Percentiles rank a stretch among this genome's conserved stretches.
phyloP scores from a whole-genome alignment of 169 alveolate genomes.

The Pseudocohnilembus persalinus region DNA sequence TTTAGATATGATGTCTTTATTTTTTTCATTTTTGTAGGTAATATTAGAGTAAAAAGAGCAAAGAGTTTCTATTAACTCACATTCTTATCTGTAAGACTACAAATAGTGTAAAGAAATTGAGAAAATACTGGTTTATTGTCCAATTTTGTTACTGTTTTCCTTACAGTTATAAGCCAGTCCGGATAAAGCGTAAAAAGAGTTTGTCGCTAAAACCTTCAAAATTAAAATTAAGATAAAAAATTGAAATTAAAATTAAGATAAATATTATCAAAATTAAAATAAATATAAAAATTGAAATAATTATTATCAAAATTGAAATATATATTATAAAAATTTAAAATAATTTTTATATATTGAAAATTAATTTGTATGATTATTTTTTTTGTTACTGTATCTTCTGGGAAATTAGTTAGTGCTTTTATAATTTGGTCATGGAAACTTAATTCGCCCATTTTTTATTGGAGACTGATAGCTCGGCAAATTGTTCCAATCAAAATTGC shows the following conservation, averaged over 20 bases:
- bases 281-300: no score
- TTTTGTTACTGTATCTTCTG: background rate
- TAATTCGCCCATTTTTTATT: background rate
- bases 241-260: no score
- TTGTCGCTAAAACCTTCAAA: constrained; percentile 7
- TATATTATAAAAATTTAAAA: no score
- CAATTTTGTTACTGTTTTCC: background rate
- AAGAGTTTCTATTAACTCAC: constrained; percentile 12
- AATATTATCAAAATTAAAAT: no score
- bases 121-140: constrained; percentile 5
- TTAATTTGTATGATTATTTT: no score
- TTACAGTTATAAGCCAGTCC: constrained; percentile 16
- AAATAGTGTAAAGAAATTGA: background rate
- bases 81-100: background rate
- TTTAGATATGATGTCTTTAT: background rate
- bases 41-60: constrained; percentile 11
- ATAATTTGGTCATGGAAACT: background rate
- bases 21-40: constrained; percentile 6
- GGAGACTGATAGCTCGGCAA: background rate
- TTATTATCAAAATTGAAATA: no score
- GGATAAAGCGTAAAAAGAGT: constrained; percentile 14
- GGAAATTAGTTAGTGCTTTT: background rate
- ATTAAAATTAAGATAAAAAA: no score
- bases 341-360: no score
- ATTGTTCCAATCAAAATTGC: background rate